A percentile compares a stretch with the other conserved stretches of the same genome.
phyloP scores from a whole-genome alignment of 2,329 filamentous ascomycete species.

The Epichloe baconii region DNA sequence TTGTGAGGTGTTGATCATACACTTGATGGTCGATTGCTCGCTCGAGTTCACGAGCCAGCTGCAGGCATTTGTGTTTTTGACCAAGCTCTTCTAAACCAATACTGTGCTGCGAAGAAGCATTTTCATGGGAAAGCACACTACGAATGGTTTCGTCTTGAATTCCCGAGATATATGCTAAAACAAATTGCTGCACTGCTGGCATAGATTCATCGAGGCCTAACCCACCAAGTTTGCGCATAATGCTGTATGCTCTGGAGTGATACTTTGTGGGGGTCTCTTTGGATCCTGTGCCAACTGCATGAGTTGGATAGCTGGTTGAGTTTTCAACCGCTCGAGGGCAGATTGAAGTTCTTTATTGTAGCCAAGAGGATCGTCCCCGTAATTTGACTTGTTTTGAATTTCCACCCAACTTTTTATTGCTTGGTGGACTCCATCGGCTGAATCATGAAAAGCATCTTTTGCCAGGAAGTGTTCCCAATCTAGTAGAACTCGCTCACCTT shows the following conservation, averaged over 20 bases:
- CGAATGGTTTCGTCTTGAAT: conserved; percentile 34
- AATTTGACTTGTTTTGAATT: conserved; percentile 25
- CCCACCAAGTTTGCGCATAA: conserved; percentile 23
- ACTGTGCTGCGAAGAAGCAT: conserved; percentile 7
- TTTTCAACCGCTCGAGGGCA: conserved; percentile 35
- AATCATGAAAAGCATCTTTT: conserved; percentile 9
- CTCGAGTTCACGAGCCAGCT: conserved; percentile 43
- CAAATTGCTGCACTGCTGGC: conserved; percentile 12
- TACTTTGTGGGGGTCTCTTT: conserved; percentile 38
- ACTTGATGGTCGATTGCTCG: conserved; percentile 34
- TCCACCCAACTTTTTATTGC: conserved; percentile 32
- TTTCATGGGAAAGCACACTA: conserved; percentile 20
- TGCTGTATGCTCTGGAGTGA: conserved; percentile 24
- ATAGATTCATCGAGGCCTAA: conserved; percentile 16
- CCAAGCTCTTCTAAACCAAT: conserved; percentile 28
- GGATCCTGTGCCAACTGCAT: conserved; percentile 38
- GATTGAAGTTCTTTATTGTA: conserved; percentile 42
- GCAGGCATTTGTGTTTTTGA: conserved; percentile 39
- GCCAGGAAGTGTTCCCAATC: conserved; percentile 17
- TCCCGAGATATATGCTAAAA: conserved; percentile 37
- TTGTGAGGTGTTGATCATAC: conserved; percentile 26
- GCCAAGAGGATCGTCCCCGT: conserved; percentile 31
- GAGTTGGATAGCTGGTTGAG: conserved; percentile 39
- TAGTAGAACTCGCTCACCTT: conserved; percentile 41
- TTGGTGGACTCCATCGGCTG: conserved; percentile 18